phyloP scores from a whole-genome alignment of 208 protist species.

The Angomonas ambiguus region DNA sequence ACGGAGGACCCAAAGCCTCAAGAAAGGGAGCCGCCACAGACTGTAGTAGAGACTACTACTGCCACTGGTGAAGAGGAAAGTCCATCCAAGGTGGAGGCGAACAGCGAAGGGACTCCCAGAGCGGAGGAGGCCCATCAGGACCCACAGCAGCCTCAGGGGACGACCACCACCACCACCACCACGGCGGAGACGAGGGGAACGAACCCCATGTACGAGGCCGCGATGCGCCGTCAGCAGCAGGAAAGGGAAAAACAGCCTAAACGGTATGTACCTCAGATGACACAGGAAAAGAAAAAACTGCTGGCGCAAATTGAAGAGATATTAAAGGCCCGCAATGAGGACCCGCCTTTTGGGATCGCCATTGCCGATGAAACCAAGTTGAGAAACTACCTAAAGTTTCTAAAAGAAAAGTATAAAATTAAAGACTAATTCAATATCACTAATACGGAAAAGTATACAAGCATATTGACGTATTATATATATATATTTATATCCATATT shows the following conservation, averaged over 20 bases:
- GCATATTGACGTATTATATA: background rate
- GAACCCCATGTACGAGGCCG: conserved; percentile 75
- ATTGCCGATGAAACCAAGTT: conserved; percentile 62
- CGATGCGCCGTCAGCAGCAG: conserved; percentile 60
- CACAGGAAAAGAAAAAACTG: conserved; percentile 45
- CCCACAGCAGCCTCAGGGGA: too few species aligned
- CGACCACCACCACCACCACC: conserved; percentile 1
- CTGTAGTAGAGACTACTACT: too few species aligned
- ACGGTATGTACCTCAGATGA: conserved; percentile 15
- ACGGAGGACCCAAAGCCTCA: background rate
- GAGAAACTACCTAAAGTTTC: conserved; percentile 50
- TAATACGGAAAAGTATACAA: background rate
- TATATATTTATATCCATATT: too few species aligned
- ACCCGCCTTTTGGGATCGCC: conserved; percentile 68
- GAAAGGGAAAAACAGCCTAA: conserved; percentile 15
- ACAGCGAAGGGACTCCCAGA: too few species aligned
- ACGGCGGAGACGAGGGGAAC: background rate
- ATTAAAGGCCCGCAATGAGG: conserved; percentile 32
- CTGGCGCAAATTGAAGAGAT: conserved; percentile 56
- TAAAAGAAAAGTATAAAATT: conserved; percentile 48
- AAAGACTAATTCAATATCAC: conserved; percentile 8
- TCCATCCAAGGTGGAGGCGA: too few species aligned
- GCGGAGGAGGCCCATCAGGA: too few species aligned
- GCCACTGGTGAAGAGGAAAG: too few species aligned
- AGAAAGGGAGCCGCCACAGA: too few species aligned